Evolutionary conservation across 345 rosid genomes (phyloP), one percentile per base, ranked within the genome.

Genomic region (Aethionema arabicum): DNA sequence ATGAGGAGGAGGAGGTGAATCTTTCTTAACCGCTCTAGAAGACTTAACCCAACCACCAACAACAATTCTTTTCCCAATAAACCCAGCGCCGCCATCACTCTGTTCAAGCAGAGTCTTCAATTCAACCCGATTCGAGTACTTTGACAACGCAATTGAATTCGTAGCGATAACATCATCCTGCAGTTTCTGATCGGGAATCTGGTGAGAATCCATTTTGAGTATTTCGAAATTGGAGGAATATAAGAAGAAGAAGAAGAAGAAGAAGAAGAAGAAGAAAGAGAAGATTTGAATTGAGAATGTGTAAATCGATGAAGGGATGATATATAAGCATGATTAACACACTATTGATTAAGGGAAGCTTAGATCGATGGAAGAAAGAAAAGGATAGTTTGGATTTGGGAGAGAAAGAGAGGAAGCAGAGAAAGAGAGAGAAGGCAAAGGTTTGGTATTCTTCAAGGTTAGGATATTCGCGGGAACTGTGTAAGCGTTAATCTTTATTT

Each of bases 1-100:
- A 12, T 70, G 64, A 0, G 35, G 69, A 2, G 72, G 61, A 2
- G 72, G 47, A 12, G 58, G 37, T 12, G 73, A 67, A 16, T 85
- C 85, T 59, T 68, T 80, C 67, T 41, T 78, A 59, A 75, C 72
- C 9, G 89, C 91, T 63, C 66, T 85, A 37, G 80, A 82, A 71
- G 91, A 73, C 80, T 79, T 89, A 7, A 92, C 90, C 98, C 98
- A 89, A n/a, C 98, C 98, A 3, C 98, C 98, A 29, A 88, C 48
- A 52, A 86, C 85, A 27, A 86, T 56, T 13, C 73, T 82, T 63
- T 82, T 43, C 0, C 88, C 90, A 3, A 52, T 40, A 11, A 83
- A 50, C 8, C 79, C 76, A 5, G 50, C 27, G 12, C 84, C 90
- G 14, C 79, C 77, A 52, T 86, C 88, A 6, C 54, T 63, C 1